A percentile compares a stretch with the other conserved stretches of the same genome.
phyloP scores from a whole-genome alignment of 257 asterid genomes.

The Catharanthus roseus region DNA sequence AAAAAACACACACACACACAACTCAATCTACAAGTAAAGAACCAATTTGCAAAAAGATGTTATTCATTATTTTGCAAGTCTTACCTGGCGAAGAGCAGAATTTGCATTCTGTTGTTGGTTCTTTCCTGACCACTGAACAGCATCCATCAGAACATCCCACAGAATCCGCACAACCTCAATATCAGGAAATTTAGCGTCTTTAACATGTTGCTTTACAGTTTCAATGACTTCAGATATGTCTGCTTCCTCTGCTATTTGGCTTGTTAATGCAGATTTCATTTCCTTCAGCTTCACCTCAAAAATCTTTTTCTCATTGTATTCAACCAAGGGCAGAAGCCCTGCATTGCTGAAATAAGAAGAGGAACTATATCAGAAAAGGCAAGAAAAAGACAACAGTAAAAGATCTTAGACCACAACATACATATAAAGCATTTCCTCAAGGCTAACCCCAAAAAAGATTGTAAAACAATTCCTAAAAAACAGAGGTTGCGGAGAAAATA shows the following conservation, averaged over 20 bases:
- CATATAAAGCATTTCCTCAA: not conserved
- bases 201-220: slow-evolving; percentile 86
- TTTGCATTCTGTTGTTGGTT: slow-evolving; percentile 97
- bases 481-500: not conserved
- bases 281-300: slow-evolving; percentile 86
- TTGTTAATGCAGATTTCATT: slow-evolving; percentile 75
- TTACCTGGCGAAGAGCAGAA: slow-evolving; percentile 86
- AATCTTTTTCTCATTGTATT: slow-evolving; percentile 74
- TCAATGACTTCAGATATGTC: slow-evolving; percentile 82
- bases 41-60: not conserved
- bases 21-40: too few relatives aligned
- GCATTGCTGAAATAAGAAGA: slow-evolving; percentile 53
- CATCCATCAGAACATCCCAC: slow-evolving; percentile 98
- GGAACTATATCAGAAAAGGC: not conserved
- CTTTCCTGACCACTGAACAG: slow-evolving; percentile 97
- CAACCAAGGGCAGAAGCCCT: slow-evolving; percentile 69
- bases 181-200: slow-evolving; percentile 88
- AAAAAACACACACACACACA: too few relatives aligned
- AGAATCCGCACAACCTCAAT: slow-evolving; percentile 77
- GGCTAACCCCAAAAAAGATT: not conserved
- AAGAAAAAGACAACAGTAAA: too few relatives aligned
- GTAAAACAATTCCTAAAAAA: not conserved
- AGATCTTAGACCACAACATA: not conserved
- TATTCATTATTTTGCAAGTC: not conserved
- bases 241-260: slow-evolving; percentile 76